Evolutionary conservation across 257 asterid genomes (phyloP).

Genomic region (Jacaranda copaia): DNA sequence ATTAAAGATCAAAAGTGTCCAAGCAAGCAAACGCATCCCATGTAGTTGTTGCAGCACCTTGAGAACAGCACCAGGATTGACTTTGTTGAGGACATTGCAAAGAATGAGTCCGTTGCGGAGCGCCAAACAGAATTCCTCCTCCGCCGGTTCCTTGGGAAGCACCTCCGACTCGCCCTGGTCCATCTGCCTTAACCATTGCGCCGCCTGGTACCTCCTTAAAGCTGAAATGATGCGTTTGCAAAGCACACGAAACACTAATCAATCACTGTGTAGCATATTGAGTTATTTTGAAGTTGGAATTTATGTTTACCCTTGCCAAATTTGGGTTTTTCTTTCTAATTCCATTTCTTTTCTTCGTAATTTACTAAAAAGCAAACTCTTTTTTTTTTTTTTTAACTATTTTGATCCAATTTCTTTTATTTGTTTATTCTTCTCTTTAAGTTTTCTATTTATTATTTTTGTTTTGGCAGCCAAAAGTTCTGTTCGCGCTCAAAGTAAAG

Average conservation of each 20-base stretch:
- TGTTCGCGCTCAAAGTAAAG: constrained; percentile 33
- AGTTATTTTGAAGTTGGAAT: too few relatives aligned
- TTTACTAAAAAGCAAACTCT: too few relatives aligned
- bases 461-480: neutral
- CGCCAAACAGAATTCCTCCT: constrained; percentile 73
- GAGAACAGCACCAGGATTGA: constrained; percentile 89
- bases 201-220: constrained; percentile 79
- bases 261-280: neutral
- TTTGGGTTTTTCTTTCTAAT: too few relatives aligned
- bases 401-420: neutral
- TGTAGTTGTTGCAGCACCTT: constrained; percentile 50
- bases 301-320: too few relatives aligned
- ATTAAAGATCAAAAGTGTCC: neutral
- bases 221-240: constrained; percentile 50
- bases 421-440: too few relatives aligned
- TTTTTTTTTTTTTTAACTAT: too few relatives aligned
- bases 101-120: constrained; percentile 95
- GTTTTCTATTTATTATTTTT: too few relatives aligned
- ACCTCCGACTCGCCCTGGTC: constrained; percentile 74
- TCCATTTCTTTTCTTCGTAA: too few relatives aligned
- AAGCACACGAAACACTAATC: neutral
- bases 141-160: constrained; percentile 73
- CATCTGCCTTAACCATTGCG: constrained; percentile 88
- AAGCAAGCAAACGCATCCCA: neutral
- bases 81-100: constrained; percentile 98